Evolutionary conservation across 2,329 filamentous ascomycete genomes (phyloP).

Genomic region (Cadophora malorum): DNA sequence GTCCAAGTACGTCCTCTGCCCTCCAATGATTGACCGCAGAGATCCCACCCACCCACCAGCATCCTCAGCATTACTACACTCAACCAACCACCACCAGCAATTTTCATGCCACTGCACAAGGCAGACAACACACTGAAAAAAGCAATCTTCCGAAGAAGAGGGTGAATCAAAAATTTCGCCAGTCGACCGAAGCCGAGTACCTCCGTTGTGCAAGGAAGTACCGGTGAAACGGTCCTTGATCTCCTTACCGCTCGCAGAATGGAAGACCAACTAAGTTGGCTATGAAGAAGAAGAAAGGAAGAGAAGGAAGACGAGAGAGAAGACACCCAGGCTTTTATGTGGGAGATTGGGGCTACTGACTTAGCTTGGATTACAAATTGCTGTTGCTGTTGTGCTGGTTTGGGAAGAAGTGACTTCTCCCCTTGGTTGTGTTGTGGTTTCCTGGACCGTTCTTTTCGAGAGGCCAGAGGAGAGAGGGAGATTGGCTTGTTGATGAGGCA

Average conservation of each 20-base stretch:
- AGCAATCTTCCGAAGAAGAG: constrained; percentile 10
- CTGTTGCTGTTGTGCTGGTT: background rate
- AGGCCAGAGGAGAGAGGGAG: background rate
- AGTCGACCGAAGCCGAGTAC: background rate
- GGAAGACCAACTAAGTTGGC: too few relatives aligned
- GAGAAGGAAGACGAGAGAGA: background rate
- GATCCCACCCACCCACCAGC: background rate
- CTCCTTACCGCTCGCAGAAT: background rate
- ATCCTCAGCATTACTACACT: constrained; percentile 63
- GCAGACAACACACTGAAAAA: constrained; percentile 1
- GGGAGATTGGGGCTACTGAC: background rate
- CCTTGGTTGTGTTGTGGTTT: background rate
- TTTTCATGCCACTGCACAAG: constrained; percentile 46
- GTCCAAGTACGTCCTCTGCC: background rate
- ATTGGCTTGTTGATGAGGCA: background rate
- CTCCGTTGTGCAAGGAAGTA: constrained; percentile 8
- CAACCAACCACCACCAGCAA: constrained; percentile 60
- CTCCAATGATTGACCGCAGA: too few relatives aligned
- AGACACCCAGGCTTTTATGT: background rate
- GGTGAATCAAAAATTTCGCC: background rate
- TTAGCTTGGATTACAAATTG: background rate
- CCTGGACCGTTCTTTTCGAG: too few relatives aligned
- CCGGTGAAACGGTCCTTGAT: background rate
- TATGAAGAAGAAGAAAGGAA: background rate
- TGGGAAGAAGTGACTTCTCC: background rate